Conservation (phyloP, 2,329 filamentous ascomycete species). For the Elsinoe arachidis region DNA sequence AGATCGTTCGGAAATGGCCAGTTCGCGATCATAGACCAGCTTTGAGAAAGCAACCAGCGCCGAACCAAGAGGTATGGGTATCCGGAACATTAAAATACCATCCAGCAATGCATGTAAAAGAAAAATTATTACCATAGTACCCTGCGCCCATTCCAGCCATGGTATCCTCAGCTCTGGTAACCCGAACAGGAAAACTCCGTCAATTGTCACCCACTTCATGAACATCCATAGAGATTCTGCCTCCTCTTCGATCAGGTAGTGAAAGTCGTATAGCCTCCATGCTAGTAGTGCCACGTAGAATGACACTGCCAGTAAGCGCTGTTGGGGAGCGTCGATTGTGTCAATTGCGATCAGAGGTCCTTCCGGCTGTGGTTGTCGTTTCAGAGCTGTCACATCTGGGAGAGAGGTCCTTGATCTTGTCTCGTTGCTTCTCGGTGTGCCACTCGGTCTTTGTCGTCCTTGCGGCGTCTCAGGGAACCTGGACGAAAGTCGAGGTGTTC, state of each 20-base stretch:
- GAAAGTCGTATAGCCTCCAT: conserved; percentile 84
- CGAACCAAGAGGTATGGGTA: conserved; percentile 65
- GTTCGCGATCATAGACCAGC: conserved; percentile 82
- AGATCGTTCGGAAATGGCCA: conserved; percentile 85
- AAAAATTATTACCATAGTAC: conserved; percentile 62
- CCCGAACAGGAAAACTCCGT: conserved; percentile 78
- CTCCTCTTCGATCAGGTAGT: conserved; percentile 67
- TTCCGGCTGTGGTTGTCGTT: conserved; percentile 13
- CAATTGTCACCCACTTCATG: conserved; percentile 85
- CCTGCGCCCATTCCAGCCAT: conserved; percentile 86
- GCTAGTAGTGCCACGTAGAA: conserved; percentile 67
- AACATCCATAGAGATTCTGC: conserved; percentile 84
- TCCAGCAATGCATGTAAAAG: conserved; percentile 63
- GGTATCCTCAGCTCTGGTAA: conserved; percentile 84
- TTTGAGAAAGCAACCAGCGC: conserved; percentile 67
- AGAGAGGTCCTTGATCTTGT: conserved; percentile 29
- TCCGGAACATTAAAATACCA: conserved; percentile 85
- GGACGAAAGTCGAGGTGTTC: conserved; percentile 73
- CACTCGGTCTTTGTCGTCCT: conserved; percentile 20
- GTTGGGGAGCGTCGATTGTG: conserved; percentile 80
- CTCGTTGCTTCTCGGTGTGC: conserved; percentile 21
- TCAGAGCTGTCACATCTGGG: conserved; percentile 21
- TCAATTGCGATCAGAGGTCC: conserved; percentile 70
- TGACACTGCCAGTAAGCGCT: conserved; percentile 78
- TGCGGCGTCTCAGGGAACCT: conserved; percentile 70